A percentile compares a stretch with the other conserved stretches of the same genome.
phyloP scores from a whole-genome alignment of 73 alveolate species.

The Symbiodinium pilosum region DNA sequence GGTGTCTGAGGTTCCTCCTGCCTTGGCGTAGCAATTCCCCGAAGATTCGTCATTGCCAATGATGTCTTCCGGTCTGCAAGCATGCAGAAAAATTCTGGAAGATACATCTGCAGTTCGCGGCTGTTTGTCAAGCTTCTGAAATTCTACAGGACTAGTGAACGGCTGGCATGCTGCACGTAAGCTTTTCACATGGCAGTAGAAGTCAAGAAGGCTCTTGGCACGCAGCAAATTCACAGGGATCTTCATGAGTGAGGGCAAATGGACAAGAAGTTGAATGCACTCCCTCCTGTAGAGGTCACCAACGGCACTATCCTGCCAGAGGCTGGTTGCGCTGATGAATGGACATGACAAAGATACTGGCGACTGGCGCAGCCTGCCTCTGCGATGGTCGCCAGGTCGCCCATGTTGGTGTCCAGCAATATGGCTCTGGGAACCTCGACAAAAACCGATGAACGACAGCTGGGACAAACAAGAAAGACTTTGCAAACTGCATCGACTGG shows the following conservation, averaged over 20 bases:
- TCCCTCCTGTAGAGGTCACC: background rate
- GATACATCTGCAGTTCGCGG: background rate
- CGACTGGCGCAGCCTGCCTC: background rate
- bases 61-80: slow-evolving; percentile 81
- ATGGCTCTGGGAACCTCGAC: slow-evolving; percentile 52
- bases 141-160: too few species aligned
- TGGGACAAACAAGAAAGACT: too few species aligned
- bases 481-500: too few species aligned
- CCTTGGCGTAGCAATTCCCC: slow-evolving; percentile 93
- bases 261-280: too few species aligned
- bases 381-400: slow-evolving; percentile 65
- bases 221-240: too few species aligned
- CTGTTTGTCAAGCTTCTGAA: too few species aligned
- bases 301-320: background rate
- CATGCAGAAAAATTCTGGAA: background rate
- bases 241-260: too few species aligned
- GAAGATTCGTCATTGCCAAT: slow-evolving; percentile 90
- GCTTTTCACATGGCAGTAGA: too few species aligned
- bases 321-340: background rate
- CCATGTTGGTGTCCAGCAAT: slow-evolving; percentile 85
- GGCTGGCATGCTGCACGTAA: too few species aligned
- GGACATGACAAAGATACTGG: background rate
- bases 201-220: too few species aligned
- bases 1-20: background rate
- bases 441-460: too few species aligned